These are phyloP conservation scores for Psilocybe azurescens DNA, from an alignment of 768 basidiomycete species.

Conservation along the genomic window DNA sequence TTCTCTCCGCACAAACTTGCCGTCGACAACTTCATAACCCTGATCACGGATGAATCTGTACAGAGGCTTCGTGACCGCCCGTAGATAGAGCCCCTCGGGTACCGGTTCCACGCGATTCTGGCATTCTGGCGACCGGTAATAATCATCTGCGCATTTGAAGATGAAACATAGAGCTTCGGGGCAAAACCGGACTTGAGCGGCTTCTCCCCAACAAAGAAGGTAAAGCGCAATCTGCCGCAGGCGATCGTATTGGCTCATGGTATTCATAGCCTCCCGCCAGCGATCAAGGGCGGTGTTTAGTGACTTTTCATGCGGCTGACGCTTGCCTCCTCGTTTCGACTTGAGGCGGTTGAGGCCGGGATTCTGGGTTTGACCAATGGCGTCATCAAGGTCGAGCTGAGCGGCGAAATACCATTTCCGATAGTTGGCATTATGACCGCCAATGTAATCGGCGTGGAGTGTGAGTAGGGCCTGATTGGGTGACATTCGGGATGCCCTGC, in stretches of 20 bases:
- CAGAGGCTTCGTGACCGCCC: constrained; percentile 88
- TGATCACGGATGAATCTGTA: constrained; percentile 98
- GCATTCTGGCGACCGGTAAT: constrained; percentile 98
- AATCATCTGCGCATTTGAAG: constrained; percentile 99
- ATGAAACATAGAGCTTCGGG: constrained; percentile 99
- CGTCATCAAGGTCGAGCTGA: constrained; percentile 97
- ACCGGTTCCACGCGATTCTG: constrained; percentile 92
- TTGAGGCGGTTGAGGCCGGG: constrained; percentile 87
- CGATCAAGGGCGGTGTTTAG: constrained; percentile 86
- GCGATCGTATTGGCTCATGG: constrained; percentile 98
- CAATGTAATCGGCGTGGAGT: constrained; percentile 98
- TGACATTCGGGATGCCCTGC: constrained; percentile 95
- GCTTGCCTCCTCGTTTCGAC: constrained; percentile 61
- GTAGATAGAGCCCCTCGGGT: constrained; percentile 93
- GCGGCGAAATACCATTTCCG: constrained; percentile 99
- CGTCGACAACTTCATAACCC: constrained; percentile 95
- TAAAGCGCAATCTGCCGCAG: constrained; percentile 95
- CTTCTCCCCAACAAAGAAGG: constrained; percentile 97
- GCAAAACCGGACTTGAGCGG: constrained; percentile 94
- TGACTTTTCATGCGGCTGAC: constrained; percentile 61
- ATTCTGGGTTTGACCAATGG: constrained; percentile 90
- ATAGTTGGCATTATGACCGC: constrained; percentile 97
- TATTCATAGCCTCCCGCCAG: constrained; percentile 98
- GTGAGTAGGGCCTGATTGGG: constrained; percentile 95
- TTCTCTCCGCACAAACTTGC: constrained; percentile 93